These are phyloP conservation scores for Yamadazyma membranifaciens DNA, from an alignment of 1,139 yeast species.

Conservation along the genomic window DNA sequence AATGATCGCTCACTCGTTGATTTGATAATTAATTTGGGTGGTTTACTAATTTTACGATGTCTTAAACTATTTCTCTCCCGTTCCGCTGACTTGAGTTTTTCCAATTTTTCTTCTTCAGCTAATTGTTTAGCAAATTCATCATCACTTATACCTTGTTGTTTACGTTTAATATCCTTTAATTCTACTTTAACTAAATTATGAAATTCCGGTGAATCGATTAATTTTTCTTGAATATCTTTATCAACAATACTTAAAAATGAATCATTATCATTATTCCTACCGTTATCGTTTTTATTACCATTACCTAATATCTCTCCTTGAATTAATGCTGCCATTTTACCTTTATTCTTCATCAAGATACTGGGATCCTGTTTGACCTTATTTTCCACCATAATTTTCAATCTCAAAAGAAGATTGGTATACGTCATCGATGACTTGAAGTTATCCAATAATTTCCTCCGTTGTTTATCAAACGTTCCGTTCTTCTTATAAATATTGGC, in stretches of 20 bases:
- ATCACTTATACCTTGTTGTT: conserved; percentile 36
- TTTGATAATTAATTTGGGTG: conserved; percentile 20
- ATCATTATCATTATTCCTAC: conserved; percentile 14
- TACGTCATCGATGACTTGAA: conserved; percentile 46
- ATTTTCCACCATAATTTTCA: conserved; percentile 44
- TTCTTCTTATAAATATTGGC: conserved; percentile 46
- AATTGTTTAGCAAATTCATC: conserved; percentile 30
- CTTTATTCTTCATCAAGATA: conserved; percentile 48
- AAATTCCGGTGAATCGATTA: conserved; percentile 44
- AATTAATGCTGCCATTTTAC: conserved; percentile 52
- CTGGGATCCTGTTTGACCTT: conserved; percentile 51
- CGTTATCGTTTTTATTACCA: not conserved
- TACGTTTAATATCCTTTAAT: conserved; percentile 34
- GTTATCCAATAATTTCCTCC: conserved; percentile 42
- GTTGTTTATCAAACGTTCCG: conserved; percentile 49
- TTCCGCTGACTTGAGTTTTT: conserved; percentile 5
- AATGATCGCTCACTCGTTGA: not conserved
- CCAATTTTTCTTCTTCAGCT: conserved; percentile 9
- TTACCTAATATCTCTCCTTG: conserved; percentile 44
- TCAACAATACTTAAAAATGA: conserved; percentile 40
- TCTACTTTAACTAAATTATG: conserved; percentile 32
- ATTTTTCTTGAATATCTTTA: conserved; percentile 46
- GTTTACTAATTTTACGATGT: conserved; percentile 22
- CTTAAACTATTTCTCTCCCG: conserved; percentile 1
- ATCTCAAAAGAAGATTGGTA: conserved; percentile 37